A percentile compares a stretch with the other conserved stretches of the same genome.
Evolutionary conservation across 805 yeast genomes (phyloP).

Genomic region (Myxozyma geophila): DNA sequence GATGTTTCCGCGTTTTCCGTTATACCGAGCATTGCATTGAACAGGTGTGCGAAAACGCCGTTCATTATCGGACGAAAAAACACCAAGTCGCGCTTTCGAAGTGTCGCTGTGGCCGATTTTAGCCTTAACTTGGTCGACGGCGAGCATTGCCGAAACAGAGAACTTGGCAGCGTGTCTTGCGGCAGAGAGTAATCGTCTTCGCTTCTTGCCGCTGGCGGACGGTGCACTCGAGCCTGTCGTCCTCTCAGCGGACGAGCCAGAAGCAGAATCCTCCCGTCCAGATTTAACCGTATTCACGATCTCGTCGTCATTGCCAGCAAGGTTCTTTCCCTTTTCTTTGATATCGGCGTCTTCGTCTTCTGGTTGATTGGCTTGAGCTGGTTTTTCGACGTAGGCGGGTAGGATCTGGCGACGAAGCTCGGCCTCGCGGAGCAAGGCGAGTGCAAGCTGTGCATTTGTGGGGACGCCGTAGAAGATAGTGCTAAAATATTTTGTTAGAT

Average conservation of each 20-base stretch:
- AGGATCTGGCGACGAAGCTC: conserved; percentile 11
- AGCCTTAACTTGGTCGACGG: conserved; percentile 15
- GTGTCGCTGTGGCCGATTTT: conserved; percentile 12
- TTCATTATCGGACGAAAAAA: background rate
- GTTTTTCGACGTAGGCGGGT: conserved; percentile 4
- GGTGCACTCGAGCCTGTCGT: no score
- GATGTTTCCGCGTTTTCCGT: conserved; percentile 19
- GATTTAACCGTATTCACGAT: conserved; percentile 2
- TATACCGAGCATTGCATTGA: conserved; percentile 8
- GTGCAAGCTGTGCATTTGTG: conserved; percentile 23
- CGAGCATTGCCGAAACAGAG: conserved; percentile 12
- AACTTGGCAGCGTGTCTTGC: conserved; percentile 4
- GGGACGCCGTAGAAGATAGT: conserved; percentile 21
- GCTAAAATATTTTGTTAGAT: background rate
- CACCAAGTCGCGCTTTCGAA: conserved; percentile 17
- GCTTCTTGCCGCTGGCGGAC: background rate
- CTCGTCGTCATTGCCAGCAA: conserved; percentile 6
- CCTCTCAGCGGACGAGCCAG: no score
- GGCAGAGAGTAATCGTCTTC: conserved; percentile 8
- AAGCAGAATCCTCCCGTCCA: background rate
- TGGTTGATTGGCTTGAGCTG: background rate
- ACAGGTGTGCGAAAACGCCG: conserved; percentile 1
- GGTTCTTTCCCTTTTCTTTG: conserved; percentile 4
- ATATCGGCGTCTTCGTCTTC: conserved; percentile 6
- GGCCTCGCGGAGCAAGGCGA: conserved; percentile 18